A percentile compares a stretch with the other conserved stretches of the same genome.
Evolutionary conservation across 2,329 filamentous ascomycete species (phyloP).

Genomic region (Xylariaceae sp.): DNA sequence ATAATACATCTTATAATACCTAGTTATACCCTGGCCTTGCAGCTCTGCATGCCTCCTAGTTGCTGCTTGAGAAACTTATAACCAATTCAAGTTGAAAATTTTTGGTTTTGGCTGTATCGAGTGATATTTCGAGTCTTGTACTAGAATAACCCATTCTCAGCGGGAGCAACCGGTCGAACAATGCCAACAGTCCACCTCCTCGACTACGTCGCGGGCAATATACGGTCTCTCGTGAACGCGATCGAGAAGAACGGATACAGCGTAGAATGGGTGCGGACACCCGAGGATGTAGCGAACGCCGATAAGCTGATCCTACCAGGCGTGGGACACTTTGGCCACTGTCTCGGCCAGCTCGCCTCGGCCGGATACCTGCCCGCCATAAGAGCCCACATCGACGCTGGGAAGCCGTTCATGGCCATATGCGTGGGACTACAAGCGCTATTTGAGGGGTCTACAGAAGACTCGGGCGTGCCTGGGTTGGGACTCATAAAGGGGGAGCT

Average conservation of each 20-base stretch:
- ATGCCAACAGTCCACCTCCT: conserved; percentile 82
- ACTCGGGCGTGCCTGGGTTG: conserved; percentile 73
- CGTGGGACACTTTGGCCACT: conserved; percentile 98
- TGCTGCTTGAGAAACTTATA: background rate
- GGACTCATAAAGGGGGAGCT: conserved; percentile 75
- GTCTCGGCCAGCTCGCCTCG: conserved; percentile 80
- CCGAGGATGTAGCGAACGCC: conserved; percentile 82
- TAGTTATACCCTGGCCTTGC: background rate
- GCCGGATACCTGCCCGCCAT: conserved; percentile 88
- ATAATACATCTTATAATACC: background rate
- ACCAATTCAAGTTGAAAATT: background rate
- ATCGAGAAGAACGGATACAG: conserved; percentile 95
- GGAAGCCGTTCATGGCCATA: conserved; percentile 98
- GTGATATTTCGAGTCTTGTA: no score
- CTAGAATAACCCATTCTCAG: background rate
- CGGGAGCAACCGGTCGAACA: conserved; percentile 42
- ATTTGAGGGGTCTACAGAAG: conserved; percentile 85
- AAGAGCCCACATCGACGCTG: conserved; percentile 79
- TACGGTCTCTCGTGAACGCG: conserved; percentile 94
- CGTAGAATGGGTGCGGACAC: conserved; percentile 88
- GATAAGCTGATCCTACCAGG: conserved; percentile 96
- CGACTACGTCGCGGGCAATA: conserved; percentile 95
- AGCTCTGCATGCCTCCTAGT: background rate
- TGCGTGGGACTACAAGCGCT: conserved; percentile 94
- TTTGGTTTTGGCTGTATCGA: no score